Percentiles rank a stretch among this genome's conserved stretches.
These are phyloP conservation scores for Neodidymelliopsis sp. DNA, from an alignment of 2,329 filamentous ascomycete species.

Conservation along the genomic window DNA sequence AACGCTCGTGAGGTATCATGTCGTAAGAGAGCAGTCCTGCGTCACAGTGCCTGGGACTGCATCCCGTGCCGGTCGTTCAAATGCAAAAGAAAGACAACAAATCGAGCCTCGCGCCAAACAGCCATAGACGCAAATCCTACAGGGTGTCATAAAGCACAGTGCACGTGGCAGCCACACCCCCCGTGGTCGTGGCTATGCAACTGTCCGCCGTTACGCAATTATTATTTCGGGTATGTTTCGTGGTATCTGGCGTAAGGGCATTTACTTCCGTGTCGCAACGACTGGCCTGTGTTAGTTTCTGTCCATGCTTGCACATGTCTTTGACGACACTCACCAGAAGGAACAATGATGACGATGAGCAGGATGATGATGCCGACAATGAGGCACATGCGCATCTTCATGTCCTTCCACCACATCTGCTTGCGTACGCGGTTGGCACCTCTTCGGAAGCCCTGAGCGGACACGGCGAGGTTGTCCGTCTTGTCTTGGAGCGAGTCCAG, in stretches of 20 bases:
- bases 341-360: conserved; percentile 92
- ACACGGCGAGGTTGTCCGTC: conserved; percentile 90
- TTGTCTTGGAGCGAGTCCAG: conserved; percentile 91
- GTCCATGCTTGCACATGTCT: too few relatives aligned
- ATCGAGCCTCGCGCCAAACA: conserved; percentile 46
- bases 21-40: conserved; percentile 27
- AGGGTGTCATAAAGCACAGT: conserved; percentile 36
- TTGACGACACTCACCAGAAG: conserved; percentile 72
- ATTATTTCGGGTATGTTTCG: conserved; percentile 40
- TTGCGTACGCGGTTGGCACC: conserved; percentile 92
- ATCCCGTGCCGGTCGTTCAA: conserved; percentile 35
- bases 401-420: conserved; percentile 99
- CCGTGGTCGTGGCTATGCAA: conserved; percentile 29
- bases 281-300: conserved; percentile 30
- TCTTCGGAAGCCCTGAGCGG: conserved; percentile 92
- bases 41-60: conserved; percentile 22
- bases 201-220: conserved; percentile 33
- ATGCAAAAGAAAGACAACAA: conserved; percentile 50
- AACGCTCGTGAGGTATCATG: conserved; percentile 36
- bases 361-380: conserved; percentile 90
- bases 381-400: conserved; percentile 99
- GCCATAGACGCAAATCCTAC: conserved; percentile 46
- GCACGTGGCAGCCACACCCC: conserved; percentile 34
- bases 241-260: conserved; percentile 34
- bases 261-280: conserved; percentile 37